Evolutionary conservation across 352 stramenopile species (phyloP).

Genomic region (Pythium aphanidermatum): DNA sequence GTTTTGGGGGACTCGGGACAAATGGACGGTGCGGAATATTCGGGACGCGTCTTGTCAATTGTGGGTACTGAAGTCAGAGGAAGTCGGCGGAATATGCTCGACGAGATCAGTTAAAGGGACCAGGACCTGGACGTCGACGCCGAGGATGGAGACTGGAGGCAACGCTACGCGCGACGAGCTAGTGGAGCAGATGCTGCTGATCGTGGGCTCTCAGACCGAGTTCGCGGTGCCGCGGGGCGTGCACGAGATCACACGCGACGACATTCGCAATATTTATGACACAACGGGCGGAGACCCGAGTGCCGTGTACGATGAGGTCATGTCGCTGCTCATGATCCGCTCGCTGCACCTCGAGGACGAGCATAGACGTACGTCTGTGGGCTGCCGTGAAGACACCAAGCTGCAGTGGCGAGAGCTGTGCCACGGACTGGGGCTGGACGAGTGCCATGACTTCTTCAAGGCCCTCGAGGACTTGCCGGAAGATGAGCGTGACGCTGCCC

Average conservation of each 20-base stretch:
- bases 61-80: no score
- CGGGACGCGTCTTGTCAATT: no score
- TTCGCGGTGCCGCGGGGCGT: background rate
- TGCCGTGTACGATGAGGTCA: slow-evolving; percentile 47
- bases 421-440: slow-evolving; percentile 37
- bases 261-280: slow-evolving; percentile 30
- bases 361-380: background rate
- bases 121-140: no score
- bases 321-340: slow-evolving; percentile 49
- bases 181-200: slow-evolving; percentile 15
- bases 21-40: no score
- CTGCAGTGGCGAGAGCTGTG: slow-evolving; percentile 56
- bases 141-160: no score
- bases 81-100: no score
- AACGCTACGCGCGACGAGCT: no score
- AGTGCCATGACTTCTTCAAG: slow-evolving; percentile 47
- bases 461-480: slow-evolving; percentile 37
- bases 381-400: slow-evolving; percentile 11
- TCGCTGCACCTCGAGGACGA: slow-evolving; percentile 35
- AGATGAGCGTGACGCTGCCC: slow-evolving; percentile 31
- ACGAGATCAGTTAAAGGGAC: no score
- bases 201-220: slow-evolving; percentile 9
- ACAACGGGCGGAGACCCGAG: slow-evolving; percentile 37
- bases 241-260: slow-evolving; percentile 20
- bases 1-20: no score